Evolutionary conservation across 2,329 filamentous ascomycete genomes (phyloP).

Genomic region (Alternaria conjuncta): DNA sequence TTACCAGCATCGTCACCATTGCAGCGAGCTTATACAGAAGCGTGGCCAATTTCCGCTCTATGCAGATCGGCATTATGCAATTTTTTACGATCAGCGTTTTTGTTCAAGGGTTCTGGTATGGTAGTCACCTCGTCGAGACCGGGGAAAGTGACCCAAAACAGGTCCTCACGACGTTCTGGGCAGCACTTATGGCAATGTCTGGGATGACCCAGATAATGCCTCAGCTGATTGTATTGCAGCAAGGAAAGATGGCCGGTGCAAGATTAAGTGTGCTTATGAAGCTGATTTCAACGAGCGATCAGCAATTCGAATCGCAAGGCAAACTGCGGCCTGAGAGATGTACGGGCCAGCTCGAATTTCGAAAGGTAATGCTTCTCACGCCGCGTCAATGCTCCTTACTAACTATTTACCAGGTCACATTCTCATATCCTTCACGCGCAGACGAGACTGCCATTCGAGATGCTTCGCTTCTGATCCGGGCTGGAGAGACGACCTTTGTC

Average conservation of each 20-base stretch:
- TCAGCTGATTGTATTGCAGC: constrained; percentile 77
- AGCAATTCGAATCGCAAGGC: constrained; percentile 17
- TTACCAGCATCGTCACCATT: constrained; percentile 61
- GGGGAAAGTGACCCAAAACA: constrained; percentile 67
- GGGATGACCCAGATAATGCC: constrained; percentile 76
- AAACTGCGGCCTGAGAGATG: constrained; percentile 52
- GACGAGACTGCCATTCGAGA: constrained; percentile 65
- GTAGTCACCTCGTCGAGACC: constrained; percentile 69
- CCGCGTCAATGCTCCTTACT: neutral
- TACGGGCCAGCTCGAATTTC: constrained; percentile 72
- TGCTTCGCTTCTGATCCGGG: constrained; percentile 72
- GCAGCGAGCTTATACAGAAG: constrained; percentile 69
- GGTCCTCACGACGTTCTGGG: constrained; percentile 85
- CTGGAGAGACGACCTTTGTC: constrained; percentile 77
- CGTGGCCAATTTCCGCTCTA: constrained; percentile 71
- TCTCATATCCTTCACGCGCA: constrained; percentile 78
- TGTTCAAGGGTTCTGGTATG: constrained; percentile 89
- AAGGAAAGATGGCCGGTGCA: constrained; percentile 76
- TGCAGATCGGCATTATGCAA: constrained; percentile 75
- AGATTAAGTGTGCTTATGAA: constrained; percentile 61
- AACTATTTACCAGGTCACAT: constrained; percentile 67
- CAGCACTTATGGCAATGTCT: constrained; percentile 77
- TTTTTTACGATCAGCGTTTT: constrained; percentile 81
- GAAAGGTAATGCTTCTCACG: constrained; percentile 61
- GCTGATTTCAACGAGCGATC: constrained; percentile 38